Evolutionary conservation across 2,329 filamentous ascomycete genomes (phyloP).

Genomic region (Calonectria pseudoreteaudii): DNA sequence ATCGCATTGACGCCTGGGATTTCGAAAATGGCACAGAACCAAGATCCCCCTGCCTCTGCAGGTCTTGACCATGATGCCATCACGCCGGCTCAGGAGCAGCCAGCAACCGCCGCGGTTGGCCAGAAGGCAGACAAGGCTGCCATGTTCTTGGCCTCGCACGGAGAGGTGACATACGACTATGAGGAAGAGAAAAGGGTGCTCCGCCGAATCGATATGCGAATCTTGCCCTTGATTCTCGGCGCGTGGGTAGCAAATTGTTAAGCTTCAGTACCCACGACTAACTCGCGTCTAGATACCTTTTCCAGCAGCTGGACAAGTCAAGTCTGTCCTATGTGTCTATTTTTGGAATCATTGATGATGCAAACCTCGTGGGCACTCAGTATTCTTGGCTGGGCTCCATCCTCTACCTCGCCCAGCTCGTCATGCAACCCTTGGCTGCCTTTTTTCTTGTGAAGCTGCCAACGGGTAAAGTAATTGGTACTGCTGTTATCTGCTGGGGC

Average conservation of each 20-base stretch:
- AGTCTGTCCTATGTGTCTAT: slow-evolving; percentile 71
- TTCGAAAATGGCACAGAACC: background rate
- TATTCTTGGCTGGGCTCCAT: slow-evolving; percentile 73
- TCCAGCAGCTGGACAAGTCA: slow-evolving; percentile 45
- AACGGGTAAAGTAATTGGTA: slow-evolving; percentile 64
- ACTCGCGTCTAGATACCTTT: background rate
- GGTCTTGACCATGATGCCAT: background rate
- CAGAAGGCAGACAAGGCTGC: background rate
- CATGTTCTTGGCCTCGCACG: background rate
- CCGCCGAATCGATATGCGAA: background rate
- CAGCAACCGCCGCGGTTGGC: background rate
- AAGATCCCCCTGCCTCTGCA: background rate
- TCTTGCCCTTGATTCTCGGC: background rate
- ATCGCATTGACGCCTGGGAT: background rate
- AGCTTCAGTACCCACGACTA: background rate
- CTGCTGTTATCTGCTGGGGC: slow-evolving; percentile 66
- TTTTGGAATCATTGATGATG: slow-evolving; percentile 69
- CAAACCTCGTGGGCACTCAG: slow-evolving; percentile 59
- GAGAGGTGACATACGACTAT: background rate
- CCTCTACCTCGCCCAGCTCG: slow-evolving; percentile 49
- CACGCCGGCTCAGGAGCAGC: background rate
- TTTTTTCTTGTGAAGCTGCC: slow-evolving; percentile 67
- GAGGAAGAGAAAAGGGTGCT: background rate
- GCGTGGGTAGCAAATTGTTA: background rate
- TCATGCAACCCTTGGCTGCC: slow-evolving; percentile 65